Evolutionary conservation across 1,284 basidiomycete genomes (phyloP).

Genomic region (Microbotryum scabiosae): DNA sequence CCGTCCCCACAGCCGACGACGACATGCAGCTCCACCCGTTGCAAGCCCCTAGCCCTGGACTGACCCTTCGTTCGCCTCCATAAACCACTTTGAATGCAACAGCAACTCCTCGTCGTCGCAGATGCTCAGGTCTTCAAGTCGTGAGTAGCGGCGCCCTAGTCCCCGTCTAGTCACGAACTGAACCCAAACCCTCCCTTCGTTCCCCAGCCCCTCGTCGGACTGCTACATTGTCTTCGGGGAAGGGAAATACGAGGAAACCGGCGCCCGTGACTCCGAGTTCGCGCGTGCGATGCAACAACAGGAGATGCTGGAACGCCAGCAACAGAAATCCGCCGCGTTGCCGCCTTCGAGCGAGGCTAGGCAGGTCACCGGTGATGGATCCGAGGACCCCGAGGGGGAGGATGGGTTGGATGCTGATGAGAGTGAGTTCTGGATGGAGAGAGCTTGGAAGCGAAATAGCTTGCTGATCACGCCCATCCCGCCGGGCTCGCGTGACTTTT

Average conservation of each 20-base stretch:
- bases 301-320: conserved; percentile 54
- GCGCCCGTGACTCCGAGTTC: conserved; percentile 8
- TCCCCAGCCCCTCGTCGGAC: conserved; percentile 67
- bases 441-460: no score
- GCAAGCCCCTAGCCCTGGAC: neutral
- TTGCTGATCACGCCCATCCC: neutral
- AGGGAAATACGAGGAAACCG: conserved; percentile 56
- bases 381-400: conserved; percentile 38
- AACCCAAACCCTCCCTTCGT: no score
- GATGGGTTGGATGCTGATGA: conserved; percentile 73
- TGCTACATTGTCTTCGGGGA: conserved; percentile 99
- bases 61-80: no score
- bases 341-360: conserved; percentile 17
- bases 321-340: conserved; percentile 9
- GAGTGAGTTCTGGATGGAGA: conserved; percentile 38
- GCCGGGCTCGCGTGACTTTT: neutral
- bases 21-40: neutral
- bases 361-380: conserved; percentile 30
- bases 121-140: conserved; percentile 97
- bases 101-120: conserved; percentile 79
- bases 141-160: no score
- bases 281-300: conserved; percentile 30
- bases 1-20: neutral
- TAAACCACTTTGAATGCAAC: no score
- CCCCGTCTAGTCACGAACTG: no score